These are phyloP conservation scores for Acanthamoeba lenticulata DNA, from an alignment of 208 protist genomes.

Conservation along the genomic window DNA sequence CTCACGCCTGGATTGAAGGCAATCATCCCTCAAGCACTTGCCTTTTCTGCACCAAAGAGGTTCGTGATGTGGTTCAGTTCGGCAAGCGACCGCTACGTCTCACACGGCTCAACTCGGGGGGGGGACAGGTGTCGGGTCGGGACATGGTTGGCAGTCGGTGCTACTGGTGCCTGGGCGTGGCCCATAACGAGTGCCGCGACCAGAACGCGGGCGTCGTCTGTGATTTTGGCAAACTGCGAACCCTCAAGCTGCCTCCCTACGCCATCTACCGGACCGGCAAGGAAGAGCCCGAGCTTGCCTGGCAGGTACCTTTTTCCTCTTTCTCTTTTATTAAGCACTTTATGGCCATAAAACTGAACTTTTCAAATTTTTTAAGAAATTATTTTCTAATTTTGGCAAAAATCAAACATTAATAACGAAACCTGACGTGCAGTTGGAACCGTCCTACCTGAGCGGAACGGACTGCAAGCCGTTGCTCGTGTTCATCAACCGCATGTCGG, in stretches of 20 bases:
- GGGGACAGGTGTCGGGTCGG: not conserved
- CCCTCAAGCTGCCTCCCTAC: constrained; percentile 56
- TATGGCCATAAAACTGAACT: too few relatives aligned
- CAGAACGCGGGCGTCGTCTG: not conserved
- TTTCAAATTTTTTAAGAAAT: not conserved
- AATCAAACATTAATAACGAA: not conserved
- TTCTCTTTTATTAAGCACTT: not conserved
- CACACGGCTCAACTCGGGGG: not conserved
- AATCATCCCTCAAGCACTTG: not conserved
- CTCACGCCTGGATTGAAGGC: constrained; percentile 45
- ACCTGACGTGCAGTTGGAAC: not conserved
- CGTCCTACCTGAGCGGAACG: not conserved
- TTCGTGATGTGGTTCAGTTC: not conserved
- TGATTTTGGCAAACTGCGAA: constrained; percentile 24
- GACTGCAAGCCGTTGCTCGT: constrained; percentile 13
- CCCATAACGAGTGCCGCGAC: constrained; percentile 48
- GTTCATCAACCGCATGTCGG: constrained; percentile 48
- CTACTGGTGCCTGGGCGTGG: constrained; percentile 53
- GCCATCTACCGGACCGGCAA: constrained; percentile 20
- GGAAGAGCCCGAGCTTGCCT: not conserved
- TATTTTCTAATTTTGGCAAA: not conserved
- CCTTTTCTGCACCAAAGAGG: constrained; percentile 9
- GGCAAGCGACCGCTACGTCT: not conserved
- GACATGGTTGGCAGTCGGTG: constrained; percentile 56
- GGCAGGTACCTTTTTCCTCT: not conserved